These are phyloP conservation scores for Clarireedia homoeocarpa DNA, from an alignment of 2,329 filamentous ascomycete genomes.

Conservation along the genomic window DNA sequence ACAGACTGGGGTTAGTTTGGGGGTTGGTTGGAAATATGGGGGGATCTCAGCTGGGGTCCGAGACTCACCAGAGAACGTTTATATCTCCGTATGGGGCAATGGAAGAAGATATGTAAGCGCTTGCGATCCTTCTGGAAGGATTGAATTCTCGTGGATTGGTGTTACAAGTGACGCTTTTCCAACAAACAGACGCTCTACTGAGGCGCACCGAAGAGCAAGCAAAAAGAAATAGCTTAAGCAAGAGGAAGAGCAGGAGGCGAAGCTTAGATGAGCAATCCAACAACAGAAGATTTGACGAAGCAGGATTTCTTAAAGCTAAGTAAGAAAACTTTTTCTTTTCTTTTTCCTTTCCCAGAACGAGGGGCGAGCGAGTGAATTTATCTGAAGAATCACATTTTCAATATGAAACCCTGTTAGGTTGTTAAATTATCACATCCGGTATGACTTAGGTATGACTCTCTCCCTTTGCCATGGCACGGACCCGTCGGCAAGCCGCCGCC, in stretches of 20 bases:
- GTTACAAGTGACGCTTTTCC: conserved; percentile 7
- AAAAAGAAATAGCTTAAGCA: not conserved
- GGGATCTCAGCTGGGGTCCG: not conserved
- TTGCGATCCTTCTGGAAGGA: conserved; percentile 8
- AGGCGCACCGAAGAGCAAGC: not conserved
- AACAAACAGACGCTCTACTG: conserved; percentile 3
- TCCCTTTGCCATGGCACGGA: conserved; percentile 3
- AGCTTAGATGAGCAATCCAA: not conserved
- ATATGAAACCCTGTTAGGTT: conserved; percentile 2
- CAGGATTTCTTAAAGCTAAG: not conserved
- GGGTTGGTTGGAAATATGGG: conserved; percentile 1
- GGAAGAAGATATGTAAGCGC: conserved; percentile 5
- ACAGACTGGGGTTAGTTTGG: conserved; percentile 1
- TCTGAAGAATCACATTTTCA: conserved; percentile 3
- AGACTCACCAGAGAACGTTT: conserved; percentile 4
- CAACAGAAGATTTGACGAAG: not conserved
- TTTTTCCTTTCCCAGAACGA: too few species aligned
- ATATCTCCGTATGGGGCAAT: not conserved
- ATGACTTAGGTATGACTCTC: conserved; percentile 1
- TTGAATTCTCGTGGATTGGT: not conserved
- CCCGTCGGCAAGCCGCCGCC: conserved; percentile 16
- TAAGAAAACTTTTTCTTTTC: too few species aligned
- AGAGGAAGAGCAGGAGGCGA: not conserved
- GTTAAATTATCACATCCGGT: conserved; percentile 7
- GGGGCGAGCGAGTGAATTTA: conserved; percentile 10